Evolutionary conservation across 805 yeast species (phyloP).

Genomic region (Pichia nanzhaoensis): DNA sequence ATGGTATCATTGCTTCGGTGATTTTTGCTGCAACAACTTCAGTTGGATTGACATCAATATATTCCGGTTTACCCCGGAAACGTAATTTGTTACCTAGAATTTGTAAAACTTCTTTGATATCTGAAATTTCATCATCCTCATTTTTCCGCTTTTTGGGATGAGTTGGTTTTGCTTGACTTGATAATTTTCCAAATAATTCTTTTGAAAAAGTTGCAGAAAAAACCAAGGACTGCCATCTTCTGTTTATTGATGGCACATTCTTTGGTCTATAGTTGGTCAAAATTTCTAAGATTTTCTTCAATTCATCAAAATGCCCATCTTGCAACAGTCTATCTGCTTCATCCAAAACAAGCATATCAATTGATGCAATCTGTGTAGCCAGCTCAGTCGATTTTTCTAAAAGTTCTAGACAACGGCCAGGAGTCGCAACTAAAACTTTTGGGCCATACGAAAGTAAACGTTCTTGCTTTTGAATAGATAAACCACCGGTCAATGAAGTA

Average conservation of each 20-base stretch:
- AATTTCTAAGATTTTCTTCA: slow-evolving; percentile 70
- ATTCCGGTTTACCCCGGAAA: slow-evolving; percentile 60
- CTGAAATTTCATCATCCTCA: slow-evolving; percentile 31
- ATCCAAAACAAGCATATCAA: slow-evolving; percentile 64
- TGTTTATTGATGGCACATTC: slow-evolving; percentile 18
- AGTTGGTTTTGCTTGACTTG: slow-evolving; percentile 31
- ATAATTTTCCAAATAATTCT: slow-evolving; percentile 73
- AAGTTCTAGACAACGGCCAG: slow-evolving; percentile 87
- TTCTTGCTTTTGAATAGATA: slow-evolving; percentile 89
- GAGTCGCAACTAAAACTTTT: slow-evolving; percentile 85
- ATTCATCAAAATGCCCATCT: slow-evolving; percentile 94
- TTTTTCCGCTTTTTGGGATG: slow-evolving; percentile 22
- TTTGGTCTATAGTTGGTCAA: slow-evolving; percentile 46
- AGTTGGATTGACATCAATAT: slow-evolving; percentile 82
- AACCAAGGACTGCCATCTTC: slow-evolving; percentile 71
- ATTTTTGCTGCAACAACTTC: slow-evolving; percentile 69
- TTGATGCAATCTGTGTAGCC: slow-evolving; percentile 35
- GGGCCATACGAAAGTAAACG: slow-evolving; percentile 70
- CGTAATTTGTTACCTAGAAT: slow-evolving; percentile 63
- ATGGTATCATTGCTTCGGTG: slow-evolving; percentile 83
- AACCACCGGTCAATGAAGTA: slow-evolving; percentile 86
- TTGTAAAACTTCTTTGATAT: slow-evolving; percentile 48
- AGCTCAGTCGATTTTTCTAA: slow-evolving; percentile 52
- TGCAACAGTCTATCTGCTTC: slow-evolving; percentile 94
- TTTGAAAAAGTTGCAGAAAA: slow-evolving; percentile 90